Evolutionary conservation across 108 stramenopile genomes (phyloP).

Genomic region (Conticribra weissflogii): DNA sequence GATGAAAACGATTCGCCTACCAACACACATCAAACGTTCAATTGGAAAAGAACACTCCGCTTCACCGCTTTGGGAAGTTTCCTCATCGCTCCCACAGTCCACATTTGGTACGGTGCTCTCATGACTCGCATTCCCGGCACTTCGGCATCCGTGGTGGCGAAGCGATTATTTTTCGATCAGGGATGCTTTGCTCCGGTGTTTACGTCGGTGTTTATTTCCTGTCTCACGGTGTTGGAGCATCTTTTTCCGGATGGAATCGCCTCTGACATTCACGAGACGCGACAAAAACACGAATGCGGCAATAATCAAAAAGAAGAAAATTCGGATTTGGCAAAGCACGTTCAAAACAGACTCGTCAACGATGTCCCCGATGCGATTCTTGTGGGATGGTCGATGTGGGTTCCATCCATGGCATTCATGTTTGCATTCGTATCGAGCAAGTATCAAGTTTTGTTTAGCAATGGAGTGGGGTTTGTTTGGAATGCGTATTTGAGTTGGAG

Average conservation of each 20-base stretch:
- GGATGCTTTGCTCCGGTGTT: conserved; percentile 77
- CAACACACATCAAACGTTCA: conserved; percentile 18
- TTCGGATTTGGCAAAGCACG: conserved; percentile 16
- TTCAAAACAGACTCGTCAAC: conserved; percentile 28
- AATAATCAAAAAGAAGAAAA: not conserved
- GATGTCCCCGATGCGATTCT: conserved; percentile 56
- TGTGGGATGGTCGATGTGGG: conserved; percentile 84
- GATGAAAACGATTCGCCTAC: not conserved
- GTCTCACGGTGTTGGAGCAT: conserved; percentile 70
- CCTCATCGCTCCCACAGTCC: conserved; percentile 84
- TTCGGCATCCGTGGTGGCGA: conserved; percentile 24
- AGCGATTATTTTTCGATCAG: conserved; percentile 75
- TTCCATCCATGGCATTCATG: conserved; percentile 80
- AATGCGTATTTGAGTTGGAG: conserved; percentile 82
- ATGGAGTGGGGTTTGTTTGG: conserved; percentile 86
- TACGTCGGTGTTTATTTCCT: conserved; percentile 63
- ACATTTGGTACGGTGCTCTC: conserved; percentile 73
- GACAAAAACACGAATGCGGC: no score
- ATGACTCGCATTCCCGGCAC: conserved; percentile 66
- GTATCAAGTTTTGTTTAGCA: conserved; percentile 83
- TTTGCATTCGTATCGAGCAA: conserved; percentile 73
- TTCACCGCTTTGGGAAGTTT: conserved; percentile 70
- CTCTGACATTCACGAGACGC: not conserved
- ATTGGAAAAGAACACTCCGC: conserved; percentile 61
- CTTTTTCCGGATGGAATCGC: not conserved